Base-by-base conservation (phyloP, 805 yeast species). In the Metschnikowia baotianmanensis region DNA sequence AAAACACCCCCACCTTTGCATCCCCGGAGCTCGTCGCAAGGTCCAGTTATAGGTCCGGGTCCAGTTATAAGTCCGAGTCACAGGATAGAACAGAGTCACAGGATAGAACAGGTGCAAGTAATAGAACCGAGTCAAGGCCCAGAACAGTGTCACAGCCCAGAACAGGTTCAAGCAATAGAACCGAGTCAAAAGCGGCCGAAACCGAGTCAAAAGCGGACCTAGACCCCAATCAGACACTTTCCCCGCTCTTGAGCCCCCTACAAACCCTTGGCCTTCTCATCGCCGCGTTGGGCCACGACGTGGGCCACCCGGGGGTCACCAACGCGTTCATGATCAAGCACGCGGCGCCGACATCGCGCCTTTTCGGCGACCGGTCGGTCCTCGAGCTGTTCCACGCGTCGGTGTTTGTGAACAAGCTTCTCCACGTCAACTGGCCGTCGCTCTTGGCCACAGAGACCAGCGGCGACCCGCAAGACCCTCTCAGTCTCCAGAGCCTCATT, bases 261-360 rank as follows among this genome's bases (percentile, higher is more conserved):
- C 83, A 83, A 50, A 69, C 74, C 2, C 63, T 85, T 34, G 77
- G 84, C 1, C 63, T 88, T 20, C 72, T 86, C 24, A 67, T 90
- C 10, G 86, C 96, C 0, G 93, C 96, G 1, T 65, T 90, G 31
- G 98, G 98, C 38, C 99, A 93, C 65, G 99, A 93, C 61, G 80
- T 86, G 23, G 96, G 96, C 17, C 99, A 93, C 62, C 98, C 98
- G 0, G 99, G 98, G 2, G 79, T 89, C n/a, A 88, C 95, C 11
- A 87, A 88, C 60, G 77, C 78, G 26, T 80, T 88, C 49, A 65
- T 91, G 59, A 65, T 70, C 18, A 69, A 76, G 43, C 59, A 78
- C 51, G 59, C 72, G 7, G 74, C 93, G 0, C 87, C 88, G 9
- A 71, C 88, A 18, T 77, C 91, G 2, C 58, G 63, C 40, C 53